These are phyloP conservation scores for Trichophyton benhamiae DNA, from an alignment of 2,329 filamentous ascomycete genomes.

Conservation along the genomic window DNA sequence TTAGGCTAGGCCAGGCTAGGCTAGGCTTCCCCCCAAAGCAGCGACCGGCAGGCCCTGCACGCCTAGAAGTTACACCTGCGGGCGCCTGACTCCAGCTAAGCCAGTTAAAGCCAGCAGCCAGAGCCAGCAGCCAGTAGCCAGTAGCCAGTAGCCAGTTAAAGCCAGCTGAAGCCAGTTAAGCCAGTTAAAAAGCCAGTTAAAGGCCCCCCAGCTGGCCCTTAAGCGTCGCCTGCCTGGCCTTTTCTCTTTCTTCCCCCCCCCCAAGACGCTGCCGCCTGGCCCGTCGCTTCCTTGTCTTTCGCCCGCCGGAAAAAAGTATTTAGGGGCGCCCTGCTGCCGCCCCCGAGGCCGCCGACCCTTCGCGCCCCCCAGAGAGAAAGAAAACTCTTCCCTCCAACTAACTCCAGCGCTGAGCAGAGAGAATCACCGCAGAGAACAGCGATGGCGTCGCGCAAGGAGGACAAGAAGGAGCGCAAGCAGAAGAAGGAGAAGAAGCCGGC, in stretches of 20 bases:
- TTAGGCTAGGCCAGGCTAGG: not conserved
- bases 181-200: too few species aligned
- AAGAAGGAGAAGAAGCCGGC: not conserved
- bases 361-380: too few species aligned
- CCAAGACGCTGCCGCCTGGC: too few species aligned
- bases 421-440: slow-evolving; percentile 21
- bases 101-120: too few species aligned
- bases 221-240: not conserved
- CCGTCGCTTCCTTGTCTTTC: too few species aligned
- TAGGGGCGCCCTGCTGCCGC: not conserved
- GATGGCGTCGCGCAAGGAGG: slow-evolving; percentile 26
- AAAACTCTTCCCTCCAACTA: not conserved
- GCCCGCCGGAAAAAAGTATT: not conserved
- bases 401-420: not conserved
- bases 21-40: not conserved
- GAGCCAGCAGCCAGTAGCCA: too few species aligned
- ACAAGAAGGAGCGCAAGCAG: slow-evolving; percentile 20
- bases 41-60: not conserved
- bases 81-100: too few species aligned
- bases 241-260: not conserved
- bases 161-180: too few species aligned
- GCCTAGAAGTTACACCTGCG: not conserved
- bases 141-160: too few species aligned
- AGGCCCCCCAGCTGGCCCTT: not conserved
- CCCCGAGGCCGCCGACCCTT: too few species aligned